Evolutionary conservation across 176 grass and related monocot species (phyloP).

Genomic region (Canna indica): DNA sequence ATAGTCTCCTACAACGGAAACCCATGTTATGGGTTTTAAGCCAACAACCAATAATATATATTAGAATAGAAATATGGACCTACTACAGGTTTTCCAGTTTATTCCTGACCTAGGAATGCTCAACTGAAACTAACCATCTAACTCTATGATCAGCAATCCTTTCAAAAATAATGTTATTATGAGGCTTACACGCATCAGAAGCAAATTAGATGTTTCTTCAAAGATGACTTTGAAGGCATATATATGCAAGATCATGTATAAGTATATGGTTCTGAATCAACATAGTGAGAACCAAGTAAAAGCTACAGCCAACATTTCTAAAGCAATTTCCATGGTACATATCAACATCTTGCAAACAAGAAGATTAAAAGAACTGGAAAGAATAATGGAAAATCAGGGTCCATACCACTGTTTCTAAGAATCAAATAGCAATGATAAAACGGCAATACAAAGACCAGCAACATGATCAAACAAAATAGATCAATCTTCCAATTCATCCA

Average conservation of each 20-base stretch:
- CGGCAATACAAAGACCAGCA: slow-evolving; percentile 83
- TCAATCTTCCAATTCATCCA: slow-evolving; percentile 98
- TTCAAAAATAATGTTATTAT: not conserved
- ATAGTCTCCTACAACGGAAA: too few relatives aligned
- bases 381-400: not conserved
- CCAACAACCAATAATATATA: not conserved
- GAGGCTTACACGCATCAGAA: not conserved
- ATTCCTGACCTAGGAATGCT: not conserved
- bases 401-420: slow-evolving; percentile 70
- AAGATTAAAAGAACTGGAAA: not conserved
- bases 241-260: too few relatives aligned
- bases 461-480: slow-evolving; percentile 88
- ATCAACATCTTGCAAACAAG: not conserved
- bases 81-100: not conserved
- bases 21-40: too few relatives aligned
- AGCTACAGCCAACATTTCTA: not conserved
- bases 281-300: not conserved
- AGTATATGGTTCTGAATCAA: not conserved
- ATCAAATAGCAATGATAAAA: slow-evolving; percentile 97
- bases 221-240: not conserved
- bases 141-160: not conserved
- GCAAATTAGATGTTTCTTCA: not conserved
- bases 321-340: not conserved
- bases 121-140: not conserved
- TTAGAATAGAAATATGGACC: not conserved